phyloP scores from a whole-genome alignment of 192 early-diverging fungal species.

The Backusella tuberculispora region DNA sequence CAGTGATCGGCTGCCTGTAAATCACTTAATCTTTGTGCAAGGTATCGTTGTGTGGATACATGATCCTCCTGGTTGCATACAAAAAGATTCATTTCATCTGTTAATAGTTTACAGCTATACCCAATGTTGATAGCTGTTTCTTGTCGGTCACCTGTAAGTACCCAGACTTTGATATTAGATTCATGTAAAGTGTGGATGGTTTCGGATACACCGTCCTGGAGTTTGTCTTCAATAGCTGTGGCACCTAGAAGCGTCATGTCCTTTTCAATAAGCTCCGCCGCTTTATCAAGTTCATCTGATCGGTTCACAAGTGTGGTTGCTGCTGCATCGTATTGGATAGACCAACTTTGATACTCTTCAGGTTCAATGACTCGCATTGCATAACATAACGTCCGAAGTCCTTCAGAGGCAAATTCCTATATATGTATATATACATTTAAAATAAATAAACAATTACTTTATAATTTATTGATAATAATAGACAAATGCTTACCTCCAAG shows the following conservation, averaged over 20 bases:
- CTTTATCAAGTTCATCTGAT: constrained; percentile 76
- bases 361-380: constrained; percentile 83
- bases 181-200: constrained; percentile 91
- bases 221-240: constrained; percentile 95
- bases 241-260: constrained; percentile 86
- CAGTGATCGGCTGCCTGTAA: background rate
- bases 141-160: constrained; percentile 93
- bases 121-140: constrained; percentile 99
- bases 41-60: constrained; percentile 80
- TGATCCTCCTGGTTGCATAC: constrained; percentile 87
- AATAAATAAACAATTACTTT: background rate
- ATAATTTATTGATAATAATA: background rate
- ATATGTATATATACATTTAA: background rate
- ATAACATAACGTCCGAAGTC: constrained; percentile 89
- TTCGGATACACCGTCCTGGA: constrained; percentile 95
- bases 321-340: constrained; percentile 73
- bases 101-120: constrained; percentile 88
- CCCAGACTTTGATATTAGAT: constrained; percentile 93
- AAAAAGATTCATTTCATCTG: constrained; percentile 90
- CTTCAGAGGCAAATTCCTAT: constrained; percentile 82
- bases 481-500: constrained; percentile 62
- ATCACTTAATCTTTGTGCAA: constrained; percentile 63
- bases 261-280: constrained; percentile 90
- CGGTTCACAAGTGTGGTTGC: constrained; percentile 84
- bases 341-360: constrained; percentile 84